Conservation (phyloP, 1,284 basidiomycete species). For the Marasmius tenuissimus region DNA sequence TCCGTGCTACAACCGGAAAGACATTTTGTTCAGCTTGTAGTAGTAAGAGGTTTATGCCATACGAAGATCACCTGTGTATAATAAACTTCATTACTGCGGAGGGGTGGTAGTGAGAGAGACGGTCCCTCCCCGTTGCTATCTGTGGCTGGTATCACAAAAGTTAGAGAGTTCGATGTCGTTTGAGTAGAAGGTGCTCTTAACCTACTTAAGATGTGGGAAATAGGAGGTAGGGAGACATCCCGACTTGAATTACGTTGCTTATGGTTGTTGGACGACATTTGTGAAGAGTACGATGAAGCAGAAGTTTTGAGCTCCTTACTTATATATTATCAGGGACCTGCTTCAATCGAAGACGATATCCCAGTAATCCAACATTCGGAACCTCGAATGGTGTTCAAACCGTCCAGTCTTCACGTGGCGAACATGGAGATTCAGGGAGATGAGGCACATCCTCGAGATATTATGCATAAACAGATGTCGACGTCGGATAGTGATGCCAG, state of each 20-base stretch:
- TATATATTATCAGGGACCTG: neutral
- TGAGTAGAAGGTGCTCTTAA: neutral
- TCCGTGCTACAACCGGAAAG: neutral
- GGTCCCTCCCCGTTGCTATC: neutral
- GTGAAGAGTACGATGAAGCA: neutral
- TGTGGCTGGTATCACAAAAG: neutral
- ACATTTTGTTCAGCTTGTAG: neutral
- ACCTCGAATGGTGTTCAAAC: neutral
- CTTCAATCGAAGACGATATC: neutral
- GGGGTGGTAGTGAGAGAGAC: conserved; percentile 10
- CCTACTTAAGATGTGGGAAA: conserved; percentile 19
- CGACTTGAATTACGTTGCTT: conserved; percentile 4
- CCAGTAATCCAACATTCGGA: neutral
- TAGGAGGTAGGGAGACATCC: conserved; percentile 17
- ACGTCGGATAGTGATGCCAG: no score
- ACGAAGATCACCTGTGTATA: neutral
- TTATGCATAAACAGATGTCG: no score
- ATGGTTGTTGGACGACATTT: conserved; percentile 15
- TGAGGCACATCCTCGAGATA: neutral
- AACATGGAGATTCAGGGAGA: neutral
- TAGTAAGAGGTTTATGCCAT: neutral
- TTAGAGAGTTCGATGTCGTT: neutral
- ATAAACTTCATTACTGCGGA: neutral
- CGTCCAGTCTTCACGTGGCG: neutral
- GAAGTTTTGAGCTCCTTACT: neutral